These are phyloP conservation scores for Capsella rubella DNA, from an alignment of 441 rosid genomes.

Conservation along the genomic window DNA sequence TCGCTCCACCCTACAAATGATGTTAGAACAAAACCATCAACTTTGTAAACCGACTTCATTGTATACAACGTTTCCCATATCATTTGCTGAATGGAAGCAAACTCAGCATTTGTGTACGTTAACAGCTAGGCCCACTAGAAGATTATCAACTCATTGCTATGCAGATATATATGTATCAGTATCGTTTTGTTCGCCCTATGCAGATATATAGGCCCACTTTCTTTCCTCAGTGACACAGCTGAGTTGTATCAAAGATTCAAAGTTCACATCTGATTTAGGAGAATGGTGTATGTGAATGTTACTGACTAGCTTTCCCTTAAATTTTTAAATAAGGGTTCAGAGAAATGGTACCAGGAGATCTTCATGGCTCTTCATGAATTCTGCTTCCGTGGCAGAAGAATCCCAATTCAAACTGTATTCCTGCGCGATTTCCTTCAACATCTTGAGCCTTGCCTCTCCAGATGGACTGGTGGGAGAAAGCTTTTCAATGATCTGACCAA, in stretches of 20 bases:
- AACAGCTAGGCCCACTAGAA: neutral
- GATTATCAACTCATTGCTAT: constrained; percentile 6
- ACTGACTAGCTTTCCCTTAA: constrained; percentile 4
- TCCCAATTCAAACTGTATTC: constrained; percentile 85
- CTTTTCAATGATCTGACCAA: constrained; percentile 77
- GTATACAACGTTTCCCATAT: neutral
- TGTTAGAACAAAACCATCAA: constrained; percentile 13
- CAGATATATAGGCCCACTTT: neutral
- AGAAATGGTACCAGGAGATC: constrained; percentile 73
- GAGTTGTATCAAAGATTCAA: neutral
- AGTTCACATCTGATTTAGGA: constrained; percentile 4
- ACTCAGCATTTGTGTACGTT: neutral
- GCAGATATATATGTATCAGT: neutral
- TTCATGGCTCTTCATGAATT: constrained; percentile 83
- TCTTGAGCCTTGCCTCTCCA: constrained; percentile 71
- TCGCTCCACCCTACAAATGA: constrained; percentile 70
- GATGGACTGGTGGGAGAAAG: constrained; percentile 82
- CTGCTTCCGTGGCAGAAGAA: constrained; percentile 81
- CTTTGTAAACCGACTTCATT: neutral
- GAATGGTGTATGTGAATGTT: neutral
- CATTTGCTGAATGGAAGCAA: constrained; percentile 10
- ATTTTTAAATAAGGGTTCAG: neutral
- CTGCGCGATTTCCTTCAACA: constrained; percentile 80
- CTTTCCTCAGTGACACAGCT: neutral
- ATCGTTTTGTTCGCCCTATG: neutral